phyloP scores from a whole-genome alignment of 2,329 filamentous ascomycete genomes.

The Apiospora koreana region DNA sequence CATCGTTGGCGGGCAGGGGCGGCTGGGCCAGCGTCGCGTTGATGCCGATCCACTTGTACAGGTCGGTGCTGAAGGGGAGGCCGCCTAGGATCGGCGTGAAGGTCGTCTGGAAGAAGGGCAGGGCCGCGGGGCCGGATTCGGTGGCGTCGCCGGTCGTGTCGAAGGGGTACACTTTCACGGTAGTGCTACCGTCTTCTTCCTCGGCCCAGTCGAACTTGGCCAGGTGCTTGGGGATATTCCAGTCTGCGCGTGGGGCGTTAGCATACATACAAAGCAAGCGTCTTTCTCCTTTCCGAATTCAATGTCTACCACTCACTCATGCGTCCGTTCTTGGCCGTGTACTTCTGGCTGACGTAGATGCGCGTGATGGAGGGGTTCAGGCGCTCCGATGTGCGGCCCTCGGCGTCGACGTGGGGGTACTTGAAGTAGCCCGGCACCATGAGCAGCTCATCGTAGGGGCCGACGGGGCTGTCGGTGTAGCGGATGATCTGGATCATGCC shows the following conservation, averaged over 20 bases:
- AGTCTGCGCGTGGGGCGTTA: constrained; percentile 19
- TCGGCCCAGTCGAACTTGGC: constrained; percentile 31
- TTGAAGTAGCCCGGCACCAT: constrained; percentile 30
- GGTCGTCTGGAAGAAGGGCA: constrained; percentile 28
- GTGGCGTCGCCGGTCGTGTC: constrained; percentile 13
- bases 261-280: neutral
- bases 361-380: constrained; percentile 31
- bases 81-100: constrained; percentile 22
- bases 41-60: constrained; percentile 24
- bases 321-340: constrained; percentile 33
- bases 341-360: constrained; percentile 35
- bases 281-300: no score
- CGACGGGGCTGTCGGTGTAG: constrained; percentile 32
- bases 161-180: constrained; percentile 26
- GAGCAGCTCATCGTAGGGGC: constrained; percentile 35
- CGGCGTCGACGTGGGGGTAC: constrained; percentile 13
- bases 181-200: constrained; percentile 17
- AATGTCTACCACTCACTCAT: constrained; percentile 13
- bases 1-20: constrained; percentile 24
- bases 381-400: neutral
- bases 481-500: constrained; percentile 33
- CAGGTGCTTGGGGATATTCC: constrained; percentile 37
- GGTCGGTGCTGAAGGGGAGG: constrained; percentile 22
- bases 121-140: constrained; percentile 12
- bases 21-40: constrained; percentile 27